These are phyloP conservation scores for Pleurotus ostreatus DNA, from an alignment of 768 basidiomycete genomes.

Conservation along the genomic window DNA sequence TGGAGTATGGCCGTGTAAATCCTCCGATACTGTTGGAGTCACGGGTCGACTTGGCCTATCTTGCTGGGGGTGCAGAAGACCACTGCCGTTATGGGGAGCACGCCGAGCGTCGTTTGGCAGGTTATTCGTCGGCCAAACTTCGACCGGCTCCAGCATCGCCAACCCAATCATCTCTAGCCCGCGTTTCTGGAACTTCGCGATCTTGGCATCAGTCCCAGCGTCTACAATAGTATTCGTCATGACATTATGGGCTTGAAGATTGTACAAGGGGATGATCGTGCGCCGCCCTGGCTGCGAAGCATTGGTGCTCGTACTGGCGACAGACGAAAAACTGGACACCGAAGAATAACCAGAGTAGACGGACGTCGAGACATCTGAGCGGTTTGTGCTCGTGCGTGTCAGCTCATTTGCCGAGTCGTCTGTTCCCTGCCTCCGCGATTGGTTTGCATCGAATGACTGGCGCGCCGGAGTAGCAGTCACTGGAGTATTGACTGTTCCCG, in stretches of 20 bases:
- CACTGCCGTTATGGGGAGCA: neutral
- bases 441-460: neutral
- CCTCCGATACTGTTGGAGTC: neutral
- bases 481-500: constrained; percentile 16
- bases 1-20: constrained; percentile 9
- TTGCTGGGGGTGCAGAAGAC: neutral
- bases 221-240: constrained; percentile 84
- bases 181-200: constrained; percentile 70
- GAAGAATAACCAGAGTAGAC: constrained; percentile 37
- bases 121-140: constrained; percentile 50
- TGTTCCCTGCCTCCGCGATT: constrained; percentile 1
- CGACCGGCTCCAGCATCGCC: constrained; percentile 75
- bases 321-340: constrained; percentile 31
- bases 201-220: constrained; percentile 84
- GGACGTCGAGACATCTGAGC: constrained; percentile 46
- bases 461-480: constrained; percentile 29
- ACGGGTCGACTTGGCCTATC: constrained; percentile 3
- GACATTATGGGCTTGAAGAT: constrained; percentile 84
- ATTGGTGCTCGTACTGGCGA: constrained; percentile 8
- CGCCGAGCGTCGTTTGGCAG: neutral
- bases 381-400: constrained; percentile 52
- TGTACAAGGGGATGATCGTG: constrained; percentile 82
- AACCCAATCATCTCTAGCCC: constrained; percentile 78
- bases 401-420: constrained; percentile 14
- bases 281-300: constrained; percentile 51